Evolutionary conservation across 2,329 filamentous ascomycete genomes (phyloP), one percentile per base, ranked within the genome.

Genomic region (Dryadomyces quercivorus): DNA sequence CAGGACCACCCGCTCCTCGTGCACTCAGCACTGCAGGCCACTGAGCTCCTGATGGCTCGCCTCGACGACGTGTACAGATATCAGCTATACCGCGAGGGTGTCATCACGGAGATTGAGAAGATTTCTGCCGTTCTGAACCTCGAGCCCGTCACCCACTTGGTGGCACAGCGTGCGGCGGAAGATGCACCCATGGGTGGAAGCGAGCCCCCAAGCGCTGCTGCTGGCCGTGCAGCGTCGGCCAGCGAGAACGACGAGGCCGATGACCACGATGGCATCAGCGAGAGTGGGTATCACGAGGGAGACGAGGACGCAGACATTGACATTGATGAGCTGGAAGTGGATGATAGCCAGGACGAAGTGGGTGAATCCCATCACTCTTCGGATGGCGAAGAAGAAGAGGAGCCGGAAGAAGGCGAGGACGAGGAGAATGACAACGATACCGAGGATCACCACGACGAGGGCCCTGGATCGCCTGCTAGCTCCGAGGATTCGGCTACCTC

Each of bases 51-150:
- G 1, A 78, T 96, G 57, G 85, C 84, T 63, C 84, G 94, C 18
- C 74, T 98, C 6, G 88, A 91, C 59, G 77, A 84, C 21, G 87
- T 97, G 34, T 98, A 98, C 65, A 84, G 88, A 26, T 95, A 96
- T 63, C 94, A 98, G 63, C 92, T 98, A 61, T 95, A 98, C 65
- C 87, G 93, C 0, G 94, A 98, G 70, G 93, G 93, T 40, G 93
- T 98, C 46, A 91, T 97, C 61, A 78, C 86, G 1, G 92, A 98
- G 66, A 94, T 98, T 52, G 78, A 82, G 34, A 92, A 90, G 64
- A 74, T 98, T 36, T 85, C 89, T 1, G 76, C 70, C 52, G 68
- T 74, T 51, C 9, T 31, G 3, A 72, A 77, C 52, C 64, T 66
- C 10, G 65, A 70, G 26, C 59, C 65, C 1, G 26, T 16, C 2